Evolutionary conservation across 176 grass and related monocot species (phyloP).

Genomic region (Oryza meyeriana): DNA sequence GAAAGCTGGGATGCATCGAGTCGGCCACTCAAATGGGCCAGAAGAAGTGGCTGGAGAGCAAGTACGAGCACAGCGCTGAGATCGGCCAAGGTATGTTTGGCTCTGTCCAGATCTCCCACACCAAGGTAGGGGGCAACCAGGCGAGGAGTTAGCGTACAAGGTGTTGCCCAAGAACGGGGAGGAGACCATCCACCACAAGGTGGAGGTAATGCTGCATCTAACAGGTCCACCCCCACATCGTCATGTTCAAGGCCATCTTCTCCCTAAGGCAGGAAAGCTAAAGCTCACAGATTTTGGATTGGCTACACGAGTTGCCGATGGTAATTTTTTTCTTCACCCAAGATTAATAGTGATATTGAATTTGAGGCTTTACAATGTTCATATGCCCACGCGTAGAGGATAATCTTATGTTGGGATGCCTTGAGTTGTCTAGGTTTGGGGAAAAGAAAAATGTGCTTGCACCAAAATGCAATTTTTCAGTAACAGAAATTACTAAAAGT

Average conservation of each 20-base stretch:
- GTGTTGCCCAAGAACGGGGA: conserved; percentile 31
- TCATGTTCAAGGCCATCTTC: conserved; percentile 5
- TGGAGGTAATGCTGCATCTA: conserved; percentile 40
- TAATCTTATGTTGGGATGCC: too few relatives aligned
- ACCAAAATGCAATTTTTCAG: background rate
- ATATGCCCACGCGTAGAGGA: too few relatives aligned
- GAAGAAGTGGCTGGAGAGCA: conserved; percentile 40
- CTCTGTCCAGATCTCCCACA: conserved; percentile 42
- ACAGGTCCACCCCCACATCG: too few relatives aligned
- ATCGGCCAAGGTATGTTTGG: conserved; percentile 46
- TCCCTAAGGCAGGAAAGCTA: conserved; percentile 53
- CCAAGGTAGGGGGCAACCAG: conserved; percentile 29
- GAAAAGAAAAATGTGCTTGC: background rate
- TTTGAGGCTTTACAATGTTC: background rate
- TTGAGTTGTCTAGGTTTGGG: too few relatives aligned
- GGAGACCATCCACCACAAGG: conserved; percentile 51
- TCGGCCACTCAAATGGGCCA: conserved; percentile 38
- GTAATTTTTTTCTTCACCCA: conserved; percentile 32
- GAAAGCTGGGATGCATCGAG: conserved; percentile 54
- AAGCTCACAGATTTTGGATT: conserved; percentile 92
- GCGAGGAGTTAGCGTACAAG: conserved; percentile 44
- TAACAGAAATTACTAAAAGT: background rate
- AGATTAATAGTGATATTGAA: background rate
- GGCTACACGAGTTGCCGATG: conserved; percentile 70
- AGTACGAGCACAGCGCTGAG: conserved; percentile 46